phyloP scores from a whole-genome alignment of 352 stramenopile genomes.

The Thalassiosira allenii region DNA sequence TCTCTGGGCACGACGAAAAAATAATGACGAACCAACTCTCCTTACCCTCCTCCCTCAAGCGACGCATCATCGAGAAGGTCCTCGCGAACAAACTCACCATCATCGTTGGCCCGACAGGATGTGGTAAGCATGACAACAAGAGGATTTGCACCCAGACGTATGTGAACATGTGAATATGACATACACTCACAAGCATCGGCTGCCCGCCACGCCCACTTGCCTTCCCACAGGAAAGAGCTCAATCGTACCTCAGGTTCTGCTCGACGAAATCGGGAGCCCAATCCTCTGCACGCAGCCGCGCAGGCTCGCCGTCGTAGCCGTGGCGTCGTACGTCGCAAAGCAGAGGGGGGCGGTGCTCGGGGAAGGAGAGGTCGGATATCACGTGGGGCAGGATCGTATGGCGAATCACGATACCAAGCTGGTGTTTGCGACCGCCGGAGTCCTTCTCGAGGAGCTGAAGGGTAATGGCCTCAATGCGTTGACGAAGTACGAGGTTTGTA shows the following conservation, averaged over 20 bases:
- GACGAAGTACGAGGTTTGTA: conserved; percentile 49
- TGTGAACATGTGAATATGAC: too few species aligned
- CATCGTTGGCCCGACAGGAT: conserved; percentile 56
- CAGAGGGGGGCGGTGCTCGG: conserved; percentile 75
- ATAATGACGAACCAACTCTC: too few species aligned
- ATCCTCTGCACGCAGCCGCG: conserved; percentile 98
- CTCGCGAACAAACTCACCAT: conserved; percentile 58
- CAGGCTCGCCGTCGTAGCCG: conserved; percentile 94
- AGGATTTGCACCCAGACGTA: too few species aligned
- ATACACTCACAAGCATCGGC: too few species aligned
- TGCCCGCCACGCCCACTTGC: too few species aligned
- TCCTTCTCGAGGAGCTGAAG: conserved; percentile 63
- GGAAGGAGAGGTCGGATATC: conserved; percentile 58
- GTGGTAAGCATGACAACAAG: too few species aligned
- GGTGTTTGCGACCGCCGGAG: conserved; percentile 58
- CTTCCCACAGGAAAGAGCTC: conserved; percentile 51
- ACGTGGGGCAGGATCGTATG: conserved; percentile 55
- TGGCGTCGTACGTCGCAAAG: conserved; percentile 95
- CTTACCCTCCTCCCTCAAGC: conserved; percentile 31
- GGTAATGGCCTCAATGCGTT: conserved; percentile 50
- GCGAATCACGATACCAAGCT: conserved; percentile 35
- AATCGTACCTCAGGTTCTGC: conserved; percentile 51
- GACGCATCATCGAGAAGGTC: conserved; percentile 46
- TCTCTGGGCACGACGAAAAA: too few species aligned
- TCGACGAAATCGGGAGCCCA: conserved; percentile 36